Evolutionary conservation across 176 grass and related monocot genomes (phyloP).

Genomic region (Tuctoria greenei): DNA sequence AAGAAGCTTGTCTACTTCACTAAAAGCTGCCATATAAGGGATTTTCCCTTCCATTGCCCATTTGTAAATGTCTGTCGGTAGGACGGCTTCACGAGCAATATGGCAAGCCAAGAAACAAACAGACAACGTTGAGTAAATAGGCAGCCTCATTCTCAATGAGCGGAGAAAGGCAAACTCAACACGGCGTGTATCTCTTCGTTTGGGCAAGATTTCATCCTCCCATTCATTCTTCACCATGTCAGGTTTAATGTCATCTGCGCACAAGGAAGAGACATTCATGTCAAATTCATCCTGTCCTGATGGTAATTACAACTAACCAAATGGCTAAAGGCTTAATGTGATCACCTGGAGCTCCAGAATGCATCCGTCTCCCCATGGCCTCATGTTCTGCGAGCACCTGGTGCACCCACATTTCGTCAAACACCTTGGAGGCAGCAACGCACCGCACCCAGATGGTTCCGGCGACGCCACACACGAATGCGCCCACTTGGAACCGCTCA

Average conservation of each 20-base stretch:
- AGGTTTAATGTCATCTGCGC: constrained; percentile 39
- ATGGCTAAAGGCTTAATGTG: neutral
- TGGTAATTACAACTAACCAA: neutral
- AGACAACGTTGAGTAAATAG: constrained; percentile 73
- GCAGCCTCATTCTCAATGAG: constrained; percentile 61
- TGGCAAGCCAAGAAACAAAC: constrained; percentile 77
- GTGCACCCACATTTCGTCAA: constrained; percentile 52
- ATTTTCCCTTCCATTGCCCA: constrained; percentile 72
- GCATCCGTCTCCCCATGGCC: neutral
- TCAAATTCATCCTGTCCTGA: neutral
- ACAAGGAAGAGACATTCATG: neutral
- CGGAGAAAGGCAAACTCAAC: constrained; percentile 52
- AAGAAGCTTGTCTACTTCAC: constrained; percentile 59
- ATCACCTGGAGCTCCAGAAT: constrained; percentile 5
- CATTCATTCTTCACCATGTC: constrained; percentile 1
- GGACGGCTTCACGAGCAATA: constrained; percentile 63
- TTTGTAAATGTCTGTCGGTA: constrained; percentile 71
- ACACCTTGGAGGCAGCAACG: constrained; percentile 54
- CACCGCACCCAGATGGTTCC: constrained; percentile 60
- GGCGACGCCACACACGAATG: constrained; percentile 55
- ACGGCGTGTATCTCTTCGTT: constrained; percentile 15
- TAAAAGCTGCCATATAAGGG: constrained; percentile 63
- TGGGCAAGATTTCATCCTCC: constrained; percentile 32
- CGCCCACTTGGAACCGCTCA: constrained; percentile 52
- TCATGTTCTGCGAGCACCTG: constrained; percentile 40